Evolutionary conservation across 1,284 basidiomycete species (phyloP).

Genomic region (Leccinum olivaceoglutinosum): DNA sequence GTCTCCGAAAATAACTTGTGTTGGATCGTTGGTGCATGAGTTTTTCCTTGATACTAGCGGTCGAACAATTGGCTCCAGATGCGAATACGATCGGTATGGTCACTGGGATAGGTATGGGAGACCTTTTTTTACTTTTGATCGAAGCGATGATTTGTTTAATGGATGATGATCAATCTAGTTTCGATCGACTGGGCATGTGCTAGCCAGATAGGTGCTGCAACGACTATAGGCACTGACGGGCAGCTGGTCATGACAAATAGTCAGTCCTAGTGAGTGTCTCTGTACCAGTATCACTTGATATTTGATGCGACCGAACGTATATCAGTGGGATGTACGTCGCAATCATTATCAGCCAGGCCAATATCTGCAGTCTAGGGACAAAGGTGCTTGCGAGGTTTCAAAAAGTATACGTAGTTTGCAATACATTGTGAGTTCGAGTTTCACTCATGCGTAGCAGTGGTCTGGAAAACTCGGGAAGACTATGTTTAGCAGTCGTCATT

Average conservation of each 20-base stretch:
- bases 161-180: conserved; percentile 19
- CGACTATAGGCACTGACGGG: conserved; percentile 30
- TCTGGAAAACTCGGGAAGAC: conserved; percentile 18
- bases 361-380: conserved; percentile 41
- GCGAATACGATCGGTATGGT: conserved; percentile 36
- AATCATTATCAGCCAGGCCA: conserved; percentile 28
- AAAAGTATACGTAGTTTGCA: conserved; percentile 25
- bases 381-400: conserved; percentile 31
- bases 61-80: conserved; percentile 21
- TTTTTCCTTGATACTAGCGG: not conserved
- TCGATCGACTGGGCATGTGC: conserved; percentile 41
- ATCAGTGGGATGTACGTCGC: conserved; percentile 30
- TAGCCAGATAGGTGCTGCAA: conserved; percentile 34
- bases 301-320: not conserved
- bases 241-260: conserved; percentile 25
- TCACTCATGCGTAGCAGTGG: not conserved
- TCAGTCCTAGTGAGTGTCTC: conserved; percentile 28
- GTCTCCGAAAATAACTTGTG: conserved; percentile 31
- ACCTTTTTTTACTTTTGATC: not conserved
- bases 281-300: not conserved
- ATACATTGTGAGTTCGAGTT: conserved; percentile 28
- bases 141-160: not conserved
- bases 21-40: conserved; percentile 33
- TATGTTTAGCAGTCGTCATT: conserved; percentile 41
- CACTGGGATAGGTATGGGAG: conserved; percentile 22